phyloP scores from a whole-genome alignment of 2,329 filamentous ascomycete genomes.

The Aspergillus sp. region DNA sequence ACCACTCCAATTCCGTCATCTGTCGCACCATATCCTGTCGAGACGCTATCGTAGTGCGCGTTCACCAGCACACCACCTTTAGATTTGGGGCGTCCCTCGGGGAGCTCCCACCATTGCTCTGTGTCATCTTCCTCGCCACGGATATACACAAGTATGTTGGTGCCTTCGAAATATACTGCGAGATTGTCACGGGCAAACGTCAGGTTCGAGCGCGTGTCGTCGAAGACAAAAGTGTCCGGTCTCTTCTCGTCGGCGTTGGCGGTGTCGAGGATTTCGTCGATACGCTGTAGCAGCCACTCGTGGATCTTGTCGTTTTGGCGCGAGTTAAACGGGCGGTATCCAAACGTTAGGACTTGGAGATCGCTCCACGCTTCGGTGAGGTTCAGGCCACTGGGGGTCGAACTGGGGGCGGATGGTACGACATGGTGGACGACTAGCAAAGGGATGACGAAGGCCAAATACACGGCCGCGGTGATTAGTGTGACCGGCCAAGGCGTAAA shows the following conservation, averaged over 20 bases:
- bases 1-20: conserved; percentile 91
- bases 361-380: conserved; percentile 85
- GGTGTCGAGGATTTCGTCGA: conserved; percentile 66
- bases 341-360: conserved; percentile 69
- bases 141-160: conserved; percentile 89
- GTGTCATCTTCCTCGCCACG: conserved; percentile 73
- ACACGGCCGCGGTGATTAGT: conserved; percentile 72
- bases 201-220: conserved; percentile 76
- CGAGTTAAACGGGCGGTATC: conserved; percentile 88
- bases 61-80: conserved; percentile 86
- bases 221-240: conserved; percentile 62
- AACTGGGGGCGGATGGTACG: conserved; percentile 66
- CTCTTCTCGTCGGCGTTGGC: conserved; percentile 20
- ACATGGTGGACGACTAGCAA: conserved; percentile 73
- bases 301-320: conserved; percentile 78
- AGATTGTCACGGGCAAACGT: conserved; percentile 60
- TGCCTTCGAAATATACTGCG: conserved; percentile 83
- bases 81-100: conserved; percentile 49
- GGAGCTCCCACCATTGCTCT: conserved; percentile 70
- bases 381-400: conserved; percentile 66
- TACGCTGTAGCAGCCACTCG: conserved; percentile 69
- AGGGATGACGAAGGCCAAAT: conserved; percentile 73
- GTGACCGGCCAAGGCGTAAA: conserved; percentile 83
- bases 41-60: conserved; percentile 92
- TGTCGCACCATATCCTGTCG: conserved; percentile 88